Evolutionary conservation across 345 rosid species (phyloP).

Genomic region (Rhodamnia argentea): DNA sequence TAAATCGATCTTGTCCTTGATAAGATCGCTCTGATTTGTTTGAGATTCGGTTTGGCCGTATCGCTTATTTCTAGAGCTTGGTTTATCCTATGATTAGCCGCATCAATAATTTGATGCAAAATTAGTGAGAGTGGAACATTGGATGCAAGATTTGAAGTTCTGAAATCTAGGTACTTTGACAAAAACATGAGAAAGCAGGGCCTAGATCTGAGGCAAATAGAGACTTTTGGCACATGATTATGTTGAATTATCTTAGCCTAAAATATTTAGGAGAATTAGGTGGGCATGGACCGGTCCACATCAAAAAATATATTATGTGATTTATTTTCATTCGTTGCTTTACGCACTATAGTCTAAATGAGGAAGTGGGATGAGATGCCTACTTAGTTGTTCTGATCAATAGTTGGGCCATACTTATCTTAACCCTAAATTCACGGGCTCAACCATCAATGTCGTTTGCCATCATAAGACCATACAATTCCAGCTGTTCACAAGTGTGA

Average conservation of each 20-base stretch:
- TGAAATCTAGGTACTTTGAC: too few species aligned
- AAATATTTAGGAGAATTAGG: background rate
- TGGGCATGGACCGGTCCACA: background rate
- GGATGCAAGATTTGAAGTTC: background rate
- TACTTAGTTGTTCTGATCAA: background rate
- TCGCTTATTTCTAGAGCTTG: too few species aligned
- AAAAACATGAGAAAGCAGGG: background rate
- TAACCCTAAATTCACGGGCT: background rate
- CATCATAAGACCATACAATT: background rate
- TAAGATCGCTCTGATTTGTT: background rate
- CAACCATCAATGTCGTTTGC: background rate
- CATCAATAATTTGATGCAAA: background rate
- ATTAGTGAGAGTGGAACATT: background rate
- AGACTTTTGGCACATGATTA: background rate
- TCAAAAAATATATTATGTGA: background rate
- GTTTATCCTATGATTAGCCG: fast-evolving
- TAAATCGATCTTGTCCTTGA: background rate
- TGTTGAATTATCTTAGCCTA: background rate
- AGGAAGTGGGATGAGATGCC: background rate
- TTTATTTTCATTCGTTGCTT: background rate
- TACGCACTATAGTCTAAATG: background rate
- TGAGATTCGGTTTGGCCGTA: background rate
- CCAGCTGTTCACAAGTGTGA: background rate
- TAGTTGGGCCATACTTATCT: background rate
- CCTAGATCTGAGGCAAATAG: background rate